Conservation (phyloP, 257 asterid genomes). For the Rhazya stricta region DNA sequence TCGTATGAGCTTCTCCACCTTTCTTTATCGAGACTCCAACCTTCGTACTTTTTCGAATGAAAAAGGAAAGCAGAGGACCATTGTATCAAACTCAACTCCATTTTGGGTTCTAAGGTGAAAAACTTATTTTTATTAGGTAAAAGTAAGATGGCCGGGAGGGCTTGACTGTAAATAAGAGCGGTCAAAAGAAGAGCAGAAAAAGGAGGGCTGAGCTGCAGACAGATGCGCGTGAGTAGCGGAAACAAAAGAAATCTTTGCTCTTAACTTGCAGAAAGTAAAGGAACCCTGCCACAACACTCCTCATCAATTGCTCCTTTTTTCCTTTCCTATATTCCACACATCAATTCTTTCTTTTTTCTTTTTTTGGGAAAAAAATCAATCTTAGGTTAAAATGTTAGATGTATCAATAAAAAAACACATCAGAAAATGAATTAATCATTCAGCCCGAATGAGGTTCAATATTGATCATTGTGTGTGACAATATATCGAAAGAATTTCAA, state of each 20-base stretch:
- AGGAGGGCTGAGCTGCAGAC: conserved; percentile 8
- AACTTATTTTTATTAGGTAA: background rate
- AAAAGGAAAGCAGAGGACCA: background rate
- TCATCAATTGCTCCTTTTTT: background rate
- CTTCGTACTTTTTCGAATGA: background rate
- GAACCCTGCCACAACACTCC: conserved; percentile 14
- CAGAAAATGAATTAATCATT: too few species aligned
- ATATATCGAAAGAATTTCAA: too few species aligned
- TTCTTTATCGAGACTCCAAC: conserved; percentile 25
- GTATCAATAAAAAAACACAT: too few species aligned
- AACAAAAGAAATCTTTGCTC: conserved; percentile 27
- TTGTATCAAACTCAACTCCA: background rate
- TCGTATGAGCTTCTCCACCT: background rate
- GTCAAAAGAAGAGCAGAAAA: background rate
- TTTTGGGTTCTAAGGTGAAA: background rate
- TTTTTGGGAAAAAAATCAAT: too few species aligned
- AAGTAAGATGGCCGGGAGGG: background rate
- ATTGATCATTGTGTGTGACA: too few species aligned
- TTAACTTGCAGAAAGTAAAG: conserved; percentile 20
- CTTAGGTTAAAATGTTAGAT: too few species aligned
- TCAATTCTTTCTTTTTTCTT: background rate
- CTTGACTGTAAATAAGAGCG: background rate
- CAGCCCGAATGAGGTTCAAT: too few species aligned
- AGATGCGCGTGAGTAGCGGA: conserved; percentile 27
- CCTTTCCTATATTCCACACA: too few species aligned